Percentiles rank a stretch among this genome's conserved stretches.
These are phyloP conservation scores for Pleurotus citrinopileatus DNA, from an alignment of 768 basidiomycete genomes.

Conservation along the genomic window DNA sequence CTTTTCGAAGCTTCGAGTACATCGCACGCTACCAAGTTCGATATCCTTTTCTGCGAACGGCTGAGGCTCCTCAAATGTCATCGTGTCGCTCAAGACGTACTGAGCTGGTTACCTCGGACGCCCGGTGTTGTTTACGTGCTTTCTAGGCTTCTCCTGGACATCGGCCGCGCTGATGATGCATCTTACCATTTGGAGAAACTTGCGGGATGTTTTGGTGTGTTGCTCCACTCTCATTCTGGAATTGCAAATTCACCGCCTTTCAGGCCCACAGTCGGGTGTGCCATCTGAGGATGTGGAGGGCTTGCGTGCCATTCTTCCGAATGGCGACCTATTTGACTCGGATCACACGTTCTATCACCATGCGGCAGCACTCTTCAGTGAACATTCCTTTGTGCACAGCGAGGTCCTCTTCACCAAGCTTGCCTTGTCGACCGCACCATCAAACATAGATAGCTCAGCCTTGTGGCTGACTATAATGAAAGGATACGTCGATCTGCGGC, in stretches of 20 bases:
- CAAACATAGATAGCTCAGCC: slow-evolving; percentile 52
- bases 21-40: slow-evolving; percentile 61
- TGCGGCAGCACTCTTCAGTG: slow-evolving; percentile 71
- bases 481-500: slow-evolving; percentile 66
- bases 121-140: slow-evolving; percentile 75
- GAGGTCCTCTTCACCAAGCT: slow-evolving; percentile 77
- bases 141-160: slow-evolving; percentile 61
- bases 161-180: slow-evolving; percentile 73
- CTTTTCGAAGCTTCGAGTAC: slow-evolving; percentile 69
- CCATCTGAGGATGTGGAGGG: slow-evolving; percentile 63
- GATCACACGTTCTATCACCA: slow-evolving; percentile 78
- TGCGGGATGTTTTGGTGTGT: slow-evolving; percentile 72
- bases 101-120: slow-evolving; percentile 78
- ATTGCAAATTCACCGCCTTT: slow-evolving; percentile 15
- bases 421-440: slow-evolving; percentile 69
- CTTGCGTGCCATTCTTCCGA: slow-evolving; percentile 59
- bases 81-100: slow-evolving; percentile 57
- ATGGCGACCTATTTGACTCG: slow-evolving; percentile 51
- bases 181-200: slow-evolving; percentile 69
- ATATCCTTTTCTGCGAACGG: slow-evolving; percentile 70
- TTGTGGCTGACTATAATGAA: slow-evolving; percentile 81
- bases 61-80: slow-evolving; percentile 64
- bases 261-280: slow-evolving; percentile 48
- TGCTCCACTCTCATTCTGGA: slow-evolving; percentile 11
- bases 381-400: slow-evolving; percentile 47